Evolutionary conservation across 345 rosid species (phyloP), one percentile per base, ranked within the genome.

Genomic region (Euphorbia peplus): DNA sequence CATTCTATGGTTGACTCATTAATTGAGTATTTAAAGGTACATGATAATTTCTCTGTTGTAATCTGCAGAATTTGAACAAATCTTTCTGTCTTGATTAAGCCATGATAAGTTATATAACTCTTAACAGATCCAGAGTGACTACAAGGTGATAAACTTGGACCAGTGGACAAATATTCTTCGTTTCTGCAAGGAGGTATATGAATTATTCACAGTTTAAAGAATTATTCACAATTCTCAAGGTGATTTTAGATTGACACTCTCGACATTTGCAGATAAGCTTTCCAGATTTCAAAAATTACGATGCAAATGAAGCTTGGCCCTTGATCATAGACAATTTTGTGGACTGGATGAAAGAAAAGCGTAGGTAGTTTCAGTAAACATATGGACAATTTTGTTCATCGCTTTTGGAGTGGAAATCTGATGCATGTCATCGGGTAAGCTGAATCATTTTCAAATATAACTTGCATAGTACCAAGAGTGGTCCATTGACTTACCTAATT

Each of bases 131-230:
- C 99, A 95, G 61, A 87, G 76, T 6, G 99, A 95, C 79, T 95
- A 91, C 77, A 95, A 90, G 84, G 99, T 90, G 66, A 81, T 95
- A 78, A 95, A 91, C 83, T 75, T 82, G 91, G 99, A 95, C 57
- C 99, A 95, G 75, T 95, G 99, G 99, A 85, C 82, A 87, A 88
- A 91, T 35, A 80, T 89, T 76, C 86, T 78, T 66, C 85, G 97
- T 71, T 95, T 95, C 78, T 95, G 91, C 79, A 86, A 89, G 24
- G 95, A 95, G 93, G 99, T 95, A 76, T 19, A 21, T 5, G 11
- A 42, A n/a, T n/a, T n/a, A n/a, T n/a, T n/a, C n/a, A n/a, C n/a
- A n/a, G n/a, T n/a, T n/a, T n/a, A n/a, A n/a, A n/a, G n/a, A n/a
- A n/a, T n/a, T n/a, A n/a, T n/a, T n/a, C n/a, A 41, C 16, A 21